These are phyloP conservation scores for Knufia petricola DNA, from an alignment of 2,329 filamentous ascomycete genomes.

Conservation along the genomic window DNA sequence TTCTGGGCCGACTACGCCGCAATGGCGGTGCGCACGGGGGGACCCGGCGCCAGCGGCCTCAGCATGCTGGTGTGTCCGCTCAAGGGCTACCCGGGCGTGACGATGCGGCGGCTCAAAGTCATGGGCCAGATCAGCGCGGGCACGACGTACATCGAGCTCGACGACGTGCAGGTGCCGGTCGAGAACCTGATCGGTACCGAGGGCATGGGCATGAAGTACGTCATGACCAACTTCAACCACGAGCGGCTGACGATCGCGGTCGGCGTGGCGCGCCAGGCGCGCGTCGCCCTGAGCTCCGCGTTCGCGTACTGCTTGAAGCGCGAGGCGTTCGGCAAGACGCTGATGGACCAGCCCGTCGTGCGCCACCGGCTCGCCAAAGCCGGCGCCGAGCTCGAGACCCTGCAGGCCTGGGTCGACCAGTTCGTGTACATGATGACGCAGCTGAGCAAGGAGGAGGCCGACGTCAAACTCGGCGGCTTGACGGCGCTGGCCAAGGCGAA, in stretches of 20 bases:
- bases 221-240: slow-evolving; percentile 75
- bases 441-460: slow-evolving; percentile 40
- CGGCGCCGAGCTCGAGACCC: slow-evolving; percentile 57
- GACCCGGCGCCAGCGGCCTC: slow-evolving; percentile 52
- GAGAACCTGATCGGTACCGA: slow-evolving; percentile 62
- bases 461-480: slow-evolving; percentile 54
- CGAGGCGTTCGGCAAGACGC: slow-evolving; percentile 57
- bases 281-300: slow-evolving; percentile 50
- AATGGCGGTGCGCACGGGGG: slow-evolving; percentile 67
- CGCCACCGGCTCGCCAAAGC: slow-evolving; percentile 62
- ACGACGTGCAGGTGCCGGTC: slow-evolving; percentile 62
- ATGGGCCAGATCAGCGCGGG: slow-evolving; percentile 55
- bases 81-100: slow-evolving; percentile 57
- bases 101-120: slow-evolving; percentile 58
- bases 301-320: slow-evolving; percentile 56
- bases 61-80: slow-evolving; percentile 61
- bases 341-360: slow-evolving; percentile 67
- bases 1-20: slow-evolving; percentile 59
- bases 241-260: slow-evolving; percentile 61
- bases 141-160: slow-evolving; percentile 66
- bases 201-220: slow-evolving; percentile 62
- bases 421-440: slow-evolving; percentile 42
- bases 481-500: slow-evolving; percentile 65
- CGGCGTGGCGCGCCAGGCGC: slow-evolving; percentile 51
- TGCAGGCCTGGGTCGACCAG: slow-evolving; percentile 51